These are phyloP conservation scores for Setomelanomma holmii DNA, from an alignment of 2,329 filamentous ascomycete genomes.

Conservation along the genomic window DNA sequence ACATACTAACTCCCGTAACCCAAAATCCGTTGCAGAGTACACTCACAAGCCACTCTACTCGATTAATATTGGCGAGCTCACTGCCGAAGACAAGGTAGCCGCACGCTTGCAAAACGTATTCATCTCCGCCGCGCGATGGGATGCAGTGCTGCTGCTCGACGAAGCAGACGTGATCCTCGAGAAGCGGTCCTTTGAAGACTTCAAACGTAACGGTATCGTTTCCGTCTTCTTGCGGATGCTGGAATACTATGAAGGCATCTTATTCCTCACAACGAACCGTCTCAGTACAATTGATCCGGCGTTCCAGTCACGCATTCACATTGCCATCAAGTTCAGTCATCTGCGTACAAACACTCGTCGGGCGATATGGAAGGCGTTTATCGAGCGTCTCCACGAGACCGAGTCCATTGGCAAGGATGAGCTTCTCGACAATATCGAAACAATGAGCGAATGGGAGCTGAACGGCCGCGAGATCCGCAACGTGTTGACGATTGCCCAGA, in stretches of 20 bases:
- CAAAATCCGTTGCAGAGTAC: constrained; percentile 32
- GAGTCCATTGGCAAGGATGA: too few relatives aligned
- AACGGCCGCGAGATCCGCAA: too few relatives aligned
- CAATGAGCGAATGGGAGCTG: too few relatives aligned
- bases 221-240: constrained; percentile 42
- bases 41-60: constrained; percentile 26
- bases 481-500: too few relatives aligned
- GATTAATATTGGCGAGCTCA: constrained; percentile 26
- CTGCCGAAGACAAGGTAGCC: constrained; percentile 17
- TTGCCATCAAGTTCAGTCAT: constrained; percentile 71
- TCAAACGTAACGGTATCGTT: constrained; percentile 43
- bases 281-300: constrained; percentile 78
- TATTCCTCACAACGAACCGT: constrained; percentile 47
- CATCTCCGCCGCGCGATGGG: constrained; percentile 20
- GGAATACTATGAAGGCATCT: constrained; percentile 50
- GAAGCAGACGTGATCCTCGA: constrained; percentile 51
- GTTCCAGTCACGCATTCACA: constrained; percentile 83
- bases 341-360: too few relatives aligned
- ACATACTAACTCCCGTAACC: too few relatives aligned
- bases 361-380: too few relatives aligned
- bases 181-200: constrained; percentile 33
- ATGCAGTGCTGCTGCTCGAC: constrained; percentile 44
- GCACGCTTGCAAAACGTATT: constrained; percentile 21
- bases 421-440: too few relatives aligned
- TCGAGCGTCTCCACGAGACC: too few relatives aligned